Conservation (phyloP, 2,329 filamentous ascomycete species). For the Fusarium odoratissimum region DNA sequence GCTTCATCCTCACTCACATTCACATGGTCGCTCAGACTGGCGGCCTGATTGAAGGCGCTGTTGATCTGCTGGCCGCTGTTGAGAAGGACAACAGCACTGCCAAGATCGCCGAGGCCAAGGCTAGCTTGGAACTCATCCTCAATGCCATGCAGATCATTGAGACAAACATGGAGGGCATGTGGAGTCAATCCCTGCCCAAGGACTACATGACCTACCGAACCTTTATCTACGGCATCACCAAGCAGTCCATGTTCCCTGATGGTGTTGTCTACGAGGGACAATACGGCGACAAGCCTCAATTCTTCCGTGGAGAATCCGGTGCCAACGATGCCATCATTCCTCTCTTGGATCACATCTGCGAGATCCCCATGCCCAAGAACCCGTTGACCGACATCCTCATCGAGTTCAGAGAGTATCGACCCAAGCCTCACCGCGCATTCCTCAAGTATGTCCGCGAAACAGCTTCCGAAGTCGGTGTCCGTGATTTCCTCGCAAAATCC, state of each 20-base stretch:
- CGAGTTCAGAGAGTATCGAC: slow-evolving; percentile 91
- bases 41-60: slow-evolving; percentile 77
- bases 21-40: slow-evolving; percentile 94
- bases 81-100: slow-evolving; percentile 15
- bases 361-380: slow-evolving; percentile 88
- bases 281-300: slow-evolving; percentile 74
- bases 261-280: slow-evolving; percentile 92
- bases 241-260: slow-evolving; percentile 92
- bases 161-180: slow-evolving; percentile 89
- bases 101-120: slow-evolving; percentile 65
- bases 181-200: slow-evolving; percentile 84
- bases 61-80: slow-evolving; percentile 67
- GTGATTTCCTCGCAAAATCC: slow-evolving; percentile 58
- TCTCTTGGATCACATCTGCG: slow-evolving; percentile 86
- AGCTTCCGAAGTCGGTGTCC: slow-evolving; percentile 63
- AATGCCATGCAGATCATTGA: slow-evolving; percentile 74
- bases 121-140: slow-evolving; percentile 71
- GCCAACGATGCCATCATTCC: slow-evolving; percentile 97
- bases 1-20: slow-evolving; percentile 95
- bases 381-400: slow-evolving; percentile 88
- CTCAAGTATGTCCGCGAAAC: slow-evolving; percentile 74
- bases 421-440: slow-evolving; percentile 89
- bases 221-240: slow-evolving; percentile 96
- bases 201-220: slow-evolving; percentile 92
- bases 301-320: slow-evolving; percentile 91